Evolutionary conservation across 2,329 filamentous ascomycete species (phyloP), one percentile per base, ranked within the genome.

Genomic region (Tothia fuscella): DNA sequence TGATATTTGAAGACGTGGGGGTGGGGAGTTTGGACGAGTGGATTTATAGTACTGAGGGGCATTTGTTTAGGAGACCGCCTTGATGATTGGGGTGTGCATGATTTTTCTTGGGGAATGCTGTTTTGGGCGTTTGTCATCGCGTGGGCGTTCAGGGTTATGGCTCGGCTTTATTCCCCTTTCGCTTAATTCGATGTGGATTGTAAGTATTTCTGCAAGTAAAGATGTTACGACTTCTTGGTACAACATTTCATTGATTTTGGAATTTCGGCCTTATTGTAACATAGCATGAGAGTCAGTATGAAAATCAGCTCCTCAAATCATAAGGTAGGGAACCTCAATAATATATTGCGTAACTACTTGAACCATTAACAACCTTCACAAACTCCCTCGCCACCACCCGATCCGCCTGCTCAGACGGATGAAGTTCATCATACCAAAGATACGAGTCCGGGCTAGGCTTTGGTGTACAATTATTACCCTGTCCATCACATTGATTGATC

Each of bases 361-460:
- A 50, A 1, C 74, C 75, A 22, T 63, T 57, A 5, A 78, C 57
- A 1, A 77, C 67, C 25, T 67, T 63, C 3, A 72, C 58, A 55
- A 79, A 78, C 43, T 73, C 68, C 45, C 59, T 61, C 14, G 73
- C 76, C 38, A 79, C 66, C 32, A 69, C 62, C 51, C 71, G 62
- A 58, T 75, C 70, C 6, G 78, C 71, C 58, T 74, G 72, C 58
- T 77, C 69, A 22, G 76, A 78, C 0, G 81, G 80, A 62, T 89
- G 83, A 53, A 88, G 56, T 53, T 78, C 72, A 58, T 89, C 82
- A 51, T 69, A 82, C 80, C 82, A 88, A 55, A 85, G 49, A 55
- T 74, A 88, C 34, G 72, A 76, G 49, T 80, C 72, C 25, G 65
- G 57, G 25, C 65, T 63, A 3, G 65, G n/a, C 35, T 13, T 25